These are phyloP conservation scores for Zea luxurians DNA, from an alignment of 176 grass and related monocot genomes.

Conservation along the genomic window DNA sequence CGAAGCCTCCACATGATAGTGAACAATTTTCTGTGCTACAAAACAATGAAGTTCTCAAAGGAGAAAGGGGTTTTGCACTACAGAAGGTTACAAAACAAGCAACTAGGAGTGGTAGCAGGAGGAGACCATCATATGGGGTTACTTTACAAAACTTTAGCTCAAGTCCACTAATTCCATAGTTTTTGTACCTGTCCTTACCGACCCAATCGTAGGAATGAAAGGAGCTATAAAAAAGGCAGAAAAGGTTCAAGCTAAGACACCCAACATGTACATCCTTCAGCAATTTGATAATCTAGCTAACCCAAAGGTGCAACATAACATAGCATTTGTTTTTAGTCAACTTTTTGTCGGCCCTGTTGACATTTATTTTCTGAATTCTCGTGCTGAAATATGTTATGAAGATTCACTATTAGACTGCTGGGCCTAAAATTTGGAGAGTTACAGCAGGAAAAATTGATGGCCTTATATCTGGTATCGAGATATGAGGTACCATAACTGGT, in stretches of 20 bases:
- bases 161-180: too few relatives aligned
- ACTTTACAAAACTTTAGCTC: too few relatives aligned
- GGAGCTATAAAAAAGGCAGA: conserved; percentile 73
- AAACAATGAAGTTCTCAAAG: conserved; percentile 13
- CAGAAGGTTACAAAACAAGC: conserved; percentile 39
- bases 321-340: conserved; percentile 21
- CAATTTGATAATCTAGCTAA: conserved; percentile 91
- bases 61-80: not conserved
- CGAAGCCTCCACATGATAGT: not conserved
- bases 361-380: conserved; percentile 20
- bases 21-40: conserved; percentile 22
- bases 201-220: conserved; percentile 79
- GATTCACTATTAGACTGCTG: conserved; percentile 95
- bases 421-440: conserved; percentile 85
- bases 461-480: conserved; percentile 87
- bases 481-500: conserved; percentile 85
- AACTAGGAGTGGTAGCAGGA: conserved; percentile 31
- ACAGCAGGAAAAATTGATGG: conserved; percentile 69
- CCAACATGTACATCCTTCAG: conserved; percentile 78
- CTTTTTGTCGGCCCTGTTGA: not conserved
- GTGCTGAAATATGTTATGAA: conserved; percentile 41
- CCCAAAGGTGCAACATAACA: conserved; percentile 58
- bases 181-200: conserved; percentile 68
- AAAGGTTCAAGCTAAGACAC: conserved; percentile 65
- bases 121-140: conserved; percentile 30